Evolutionary conservation across 306 rosid genomes (phyloP).

Genomic region (Vachellia pachyceras): DNA sequence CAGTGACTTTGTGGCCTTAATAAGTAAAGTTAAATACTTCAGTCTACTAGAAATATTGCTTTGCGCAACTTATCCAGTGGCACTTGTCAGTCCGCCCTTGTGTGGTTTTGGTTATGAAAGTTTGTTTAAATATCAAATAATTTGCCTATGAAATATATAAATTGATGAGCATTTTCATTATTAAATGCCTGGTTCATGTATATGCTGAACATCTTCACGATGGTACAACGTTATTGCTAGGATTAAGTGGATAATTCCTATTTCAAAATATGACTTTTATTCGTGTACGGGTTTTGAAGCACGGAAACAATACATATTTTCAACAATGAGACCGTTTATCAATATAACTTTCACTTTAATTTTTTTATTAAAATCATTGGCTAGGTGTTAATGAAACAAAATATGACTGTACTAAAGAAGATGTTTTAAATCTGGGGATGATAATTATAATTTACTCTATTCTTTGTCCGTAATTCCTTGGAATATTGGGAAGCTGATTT

Average conservation of each 20-base stretch:
- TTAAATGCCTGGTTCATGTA: background rate
- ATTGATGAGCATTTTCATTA: background rate
- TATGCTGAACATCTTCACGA: background rate
- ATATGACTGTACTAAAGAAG: background rate
- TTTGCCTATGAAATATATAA: background rate
- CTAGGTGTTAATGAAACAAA: background rate
- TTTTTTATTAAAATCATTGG: background rate
- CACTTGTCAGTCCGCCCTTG: background rate
- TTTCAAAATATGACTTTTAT: background rate
- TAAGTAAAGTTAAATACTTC: conserved; percentile 3
- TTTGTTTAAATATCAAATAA: background rate
- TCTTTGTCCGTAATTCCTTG: too few relatives aligned
- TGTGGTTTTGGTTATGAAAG: background rate
- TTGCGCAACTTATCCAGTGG: background rate
- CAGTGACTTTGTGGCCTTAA: conserved; percentile 14
- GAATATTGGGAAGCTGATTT: background rate
- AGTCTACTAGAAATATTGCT: background rate
- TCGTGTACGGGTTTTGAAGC: background rate
- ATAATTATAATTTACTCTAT: too few relatives aligned
- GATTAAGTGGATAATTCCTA: background rate
- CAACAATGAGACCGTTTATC: background rate
- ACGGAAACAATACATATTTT: background rate
- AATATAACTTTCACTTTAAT: background rate
- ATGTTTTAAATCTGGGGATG: background rate
- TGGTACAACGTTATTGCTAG: background rate